Conservation (phyloP, 495 filamentous ascomycete genomes). For the Rusavskia elegans region DNA sequence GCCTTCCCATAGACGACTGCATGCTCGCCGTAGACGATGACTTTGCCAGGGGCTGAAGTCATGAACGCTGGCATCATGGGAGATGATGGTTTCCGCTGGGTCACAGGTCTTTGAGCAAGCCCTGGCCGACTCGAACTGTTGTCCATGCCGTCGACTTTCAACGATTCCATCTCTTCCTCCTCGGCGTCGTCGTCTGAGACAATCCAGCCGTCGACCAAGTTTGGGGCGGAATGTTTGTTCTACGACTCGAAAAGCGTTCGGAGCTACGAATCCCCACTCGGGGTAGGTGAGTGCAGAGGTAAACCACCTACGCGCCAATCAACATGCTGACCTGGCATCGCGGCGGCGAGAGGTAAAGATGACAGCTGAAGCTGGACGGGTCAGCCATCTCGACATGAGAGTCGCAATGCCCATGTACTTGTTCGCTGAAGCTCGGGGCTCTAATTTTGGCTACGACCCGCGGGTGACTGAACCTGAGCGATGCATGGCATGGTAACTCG, state of each 20-base stretch:
- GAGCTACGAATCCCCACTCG: neutral
- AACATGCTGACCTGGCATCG: neutral
- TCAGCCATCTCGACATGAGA: neutral
- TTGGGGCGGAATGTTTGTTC: slow-evolving; percentile 7
- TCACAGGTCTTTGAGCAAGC: neutral
- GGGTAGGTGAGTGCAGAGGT: neutral
- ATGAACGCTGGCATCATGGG: slow-evolving; percentile 74
- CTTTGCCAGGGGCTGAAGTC: slow-evolving; percentile 94
- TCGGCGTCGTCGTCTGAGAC: neutral
- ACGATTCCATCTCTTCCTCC: neutral
- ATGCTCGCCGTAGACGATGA: slow-evolving; percentile 94
- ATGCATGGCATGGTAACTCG: too few species aligned
- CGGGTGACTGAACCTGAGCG: too few species aligned
- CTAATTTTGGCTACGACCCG: too few species aligned
- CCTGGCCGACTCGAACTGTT: neutral
- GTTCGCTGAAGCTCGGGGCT: too few species aligned
- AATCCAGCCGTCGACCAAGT: neutral
- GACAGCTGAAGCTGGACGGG: neutral
- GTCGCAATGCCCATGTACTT: too few species aligned
- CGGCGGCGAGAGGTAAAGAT: neutral
- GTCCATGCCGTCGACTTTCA: neutral
- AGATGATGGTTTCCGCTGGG: slow-evolving; percentile 27
- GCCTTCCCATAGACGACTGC: slow-evolving; percentile 93
- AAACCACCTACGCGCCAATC: neutral
- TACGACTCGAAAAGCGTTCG: neutral